Evolutionary conservation across 176 grass and related monocot genomes (phyloP).

Genomic region (Cenchrus americanus): DNA sequence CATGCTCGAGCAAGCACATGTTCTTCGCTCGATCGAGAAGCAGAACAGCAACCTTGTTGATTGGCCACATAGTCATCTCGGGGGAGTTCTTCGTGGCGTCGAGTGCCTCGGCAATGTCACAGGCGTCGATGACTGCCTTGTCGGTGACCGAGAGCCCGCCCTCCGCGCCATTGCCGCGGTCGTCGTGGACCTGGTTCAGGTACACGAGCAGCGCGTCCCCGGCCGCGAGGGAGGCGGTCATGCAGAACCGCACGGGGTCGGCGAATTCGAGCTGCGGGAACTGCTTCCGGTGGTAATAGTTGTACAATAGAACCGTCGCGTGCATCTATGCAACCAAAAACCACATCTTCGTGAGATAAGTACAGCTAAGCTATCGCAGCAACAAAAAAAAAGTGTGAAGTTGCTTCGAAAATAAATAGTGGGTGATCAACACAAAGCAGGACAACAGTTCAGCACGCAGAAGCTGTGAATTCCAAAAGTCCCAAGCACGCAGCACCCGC

Average conservation of each 20-base stretch:
- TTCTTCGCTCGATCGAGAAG: conserved; percentile 47
- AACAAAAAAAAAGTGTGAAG: not conserved
- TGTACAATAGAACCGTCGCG: conserved; percentile 67
- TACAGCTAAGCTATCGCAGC: not conserved
- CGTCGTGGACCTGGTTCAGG: conserved; percentile 36
- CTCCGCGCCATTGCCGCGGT: not conserved
- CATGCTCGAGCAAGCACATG: conserved; percentile 57
- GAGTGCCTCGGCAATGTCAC: conserved; percentile 54
- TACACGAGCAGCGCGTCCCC: conserved; percentile 42
- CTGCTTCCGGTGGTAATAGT: conserved; percentile 78
- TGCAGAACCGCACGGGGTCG: conserved; percentile 41
- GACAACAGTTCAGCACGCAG: not conserved
- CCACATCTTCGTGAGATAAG: not conserved
- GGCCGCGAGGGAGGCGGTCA: conserved; percentile 32
- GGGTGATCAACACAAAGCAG: not conserved
- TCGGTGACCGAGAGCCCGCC: conserved; percentile 45
- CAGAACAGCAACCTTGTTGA: conserved; percentile 65
- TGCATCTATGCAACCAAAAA: conserved; percentile 57
- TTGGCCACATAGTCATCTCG: conserved; percentile 50
- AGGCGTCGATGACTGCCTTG: conserved; percentile 50
- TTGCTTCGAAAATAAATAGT: no score
- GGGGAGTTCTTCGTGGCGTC: conserved; percentile 42
- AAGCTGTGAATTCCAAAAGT: not conserved
- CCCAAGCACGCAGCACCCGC: not conserved
- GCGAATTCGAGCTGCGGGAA: conserved; percentile 52